Conservation (phyloP, 2,329 filamentous ascomycete genomes). For the Fusarium torulosum region DNA sequence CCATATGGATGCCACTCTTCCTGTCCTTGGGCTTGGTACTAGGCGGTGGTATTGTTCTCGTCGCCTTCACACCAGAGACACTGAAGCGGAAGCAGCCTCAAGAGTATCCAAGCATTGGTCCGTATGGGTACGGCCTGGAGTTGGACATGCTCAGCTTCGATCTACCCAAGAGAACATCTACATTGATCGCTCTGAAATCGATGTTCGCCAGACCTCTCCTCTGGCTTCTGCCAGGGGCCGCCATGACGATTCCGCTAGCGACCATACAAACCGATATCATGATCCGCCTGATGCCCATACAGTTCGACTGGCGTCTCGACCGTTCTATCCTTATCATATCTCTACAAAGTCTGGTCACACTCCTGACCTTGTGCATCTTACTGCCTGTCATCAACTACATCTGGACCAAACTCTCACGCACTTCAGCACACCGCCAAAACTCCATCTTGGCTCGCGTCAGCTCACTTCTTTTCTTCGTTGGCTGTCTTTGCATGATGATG, state of each 20-base stretch:
- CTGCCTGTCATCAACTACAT: slow-evolving; percentile 35
- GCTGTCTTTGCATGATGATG: slow-evolving; percentile 44
- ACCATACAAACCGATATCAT: slow-evolving; percentile 42
- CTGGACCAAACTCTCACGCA: slow-evolving; percentile 15
- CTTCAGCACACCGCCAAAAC: slow-evolving; percentile 25
- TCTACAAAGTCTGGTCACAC: slow-evolving; percentile 38
- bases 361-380: slow-evolving; percentile 42
- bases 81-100: slow-evolving; percentile 9
- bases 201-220: slow-evolving; percentile 40
- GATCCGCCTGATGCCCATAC: slow-evolving; percentile 45
- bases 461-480: slow-evolving; percentile 40
- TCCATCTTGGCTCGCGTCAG: slow-evolving; percentile 38
- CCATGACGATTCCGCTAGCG: slow-evolving; percentile 42
- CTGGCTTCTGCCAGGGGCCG: slow-evolving; percentile 43
- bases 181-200: slow-evolving; percentile 14
- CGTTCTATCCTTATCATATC: slow-evolving; percentile 44
- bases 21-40: slow-evolving; percentile 38
- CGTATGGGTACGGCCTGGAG: background rate
- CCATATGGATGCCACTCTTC: slow-evolving; percentile 42
- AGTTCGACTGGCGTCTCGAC: slow-evolving; percentile 44
- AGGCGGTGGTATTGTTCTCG: slow-evolving; percentile 30
- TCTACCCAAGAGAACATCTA: slow-evolving; percentile 1
- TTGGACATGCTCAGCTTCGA: background rate
- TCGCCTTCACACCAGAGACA: slow-evolving; percentile 42
- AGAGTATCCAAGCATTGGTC: background rate